A percentile compares a stretch with the other conserved stretches of the same genome.
Conservation (phyloP, 2,329 filamentous ascomycete species). For the Aspergillus sergii region DNA sequence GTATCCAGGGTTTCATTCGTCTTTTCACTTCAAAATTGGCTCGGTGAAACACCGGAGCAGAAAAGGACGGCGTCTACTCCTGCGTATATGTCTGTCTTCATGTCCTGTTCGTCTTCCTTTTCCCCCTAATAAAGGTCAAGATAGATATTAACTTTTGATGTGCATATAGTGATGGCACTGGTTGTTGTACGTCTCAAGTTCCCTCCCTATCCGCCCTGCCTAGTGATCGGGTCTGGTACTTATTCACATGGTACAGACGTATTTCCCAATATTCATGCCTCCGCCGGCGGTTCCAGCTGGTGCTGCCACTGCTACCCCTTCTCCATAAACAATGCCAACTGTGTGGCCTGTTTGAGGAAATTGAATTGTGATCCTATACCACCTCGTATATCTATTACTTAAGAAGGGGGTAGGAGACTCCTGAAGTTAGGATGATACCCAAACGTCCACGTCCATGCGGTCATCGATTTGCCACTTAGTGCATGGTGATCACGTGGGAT, state of each 20-base stretch:
- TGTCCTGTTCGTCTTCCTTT: constrained; percentile 65
- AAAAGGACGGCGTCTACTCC: constrained; percentile 68
- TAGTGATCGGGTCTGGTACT: constrained; percentile 8
- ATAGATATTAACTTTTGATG: constrained; percentile 17
- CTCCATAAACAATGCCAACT: constrained; percentile 11
- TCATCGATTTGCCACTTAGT: constrained; percentile 2
- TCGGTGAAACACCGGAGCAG: constrained; percentile 52
- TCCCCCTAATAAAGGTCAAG: not conserved
- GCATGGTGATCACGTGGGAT: not conserved
- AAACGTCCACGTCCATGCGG: not conserved
- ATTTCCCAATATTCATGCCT: constrained; percentile 67
- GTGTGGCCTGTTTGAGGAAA: not conserved
- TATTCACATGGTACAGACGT: constrained; percentile 50
- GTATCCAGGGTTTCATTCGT: constrained; percentile 48
- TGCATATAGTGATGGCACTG: constrained; percentile 61
- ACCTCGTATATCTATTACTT: not conserved
- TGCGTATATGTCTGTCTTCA: constrained; percentile 72
- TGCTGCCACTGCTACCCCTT: constrained; percentile 48
- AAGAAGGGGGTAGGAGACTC: not conserved
- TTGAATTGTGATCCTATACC: not conserved
- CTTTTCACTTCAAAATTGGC: constrained; percentile 52
- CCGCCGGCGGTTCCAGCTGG: constrained; percentile 44
- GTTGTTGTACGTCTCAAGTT: constrained; percentile 45
- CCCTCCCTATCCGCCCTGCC: not conserved
- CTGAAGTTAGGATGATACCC: not conserved